phyloP scores from a whole-genome alignment of 2,329 filamentous ascomycete species.

The Alternaria ventricosa region DNA sequence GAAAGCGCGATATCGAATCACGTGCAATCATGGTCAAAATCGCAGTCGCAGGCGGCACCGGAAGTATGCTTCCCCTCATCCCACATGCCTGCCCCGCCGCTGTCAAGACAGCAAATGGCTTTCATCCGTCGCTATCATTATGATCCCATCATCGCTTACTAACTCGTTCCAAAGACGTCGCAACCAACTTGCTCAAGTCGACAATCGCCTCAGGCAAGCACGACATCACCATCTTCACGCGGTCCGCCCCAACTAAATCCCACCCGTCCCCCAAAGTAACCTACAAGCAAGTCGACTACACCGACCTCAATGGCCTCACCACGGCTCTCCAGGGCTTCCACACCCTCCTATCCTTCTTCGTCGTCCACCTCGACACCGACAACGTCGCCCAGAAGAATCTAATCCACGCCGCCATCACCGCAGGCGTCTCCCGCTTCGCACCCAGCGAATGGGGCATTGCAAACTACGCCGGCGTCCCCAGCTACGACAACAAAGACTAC shows the following conservation, averaged over 20 bases:
- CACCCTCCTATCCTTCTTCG: slow-evolving; percentile 55
- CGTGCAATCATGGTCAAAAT: slow-evolving; percentile 40
- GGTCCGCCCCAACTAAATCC: slow-evolving; percentile 40
- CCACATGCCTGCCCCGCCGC: not conserved
- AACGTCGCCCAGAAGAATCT: slow-evolving; percentile 38
- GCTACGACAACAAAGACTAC: slow-evolving; percentile 60
- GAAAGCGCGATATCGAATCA: not conserved
- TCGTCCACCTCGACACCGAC: slow-evolving; percentile 34
- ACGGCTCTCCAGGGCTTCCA: slow-evolving; percentile 55
- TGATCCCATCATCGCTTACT: no score
- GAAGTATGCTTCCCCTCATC: slow-evolving; percentile 32
- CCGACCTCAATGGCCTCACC: slow-evolving; percentile 47
- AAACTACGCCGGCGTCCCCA: slow-evolving; percentile 49
- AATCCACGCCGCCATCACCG: slow-evolving; percentile 40
- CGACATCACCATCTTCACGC: slow-evolving; percentile 59
- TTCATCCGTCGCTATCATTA: no score
- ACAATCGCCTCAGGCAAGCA: slow-evolving; percentile 59
- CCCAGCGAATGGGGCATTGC: slow-evolving; percentile 42
- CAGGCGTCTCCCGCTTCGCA: slow-evolving; percentile 38
- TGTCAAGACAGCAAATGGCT: not conserved
- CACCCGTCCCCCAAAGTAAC: slow-evolving; percentile 37
- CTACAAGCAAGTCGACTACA: slow-evolving; percentile 57
- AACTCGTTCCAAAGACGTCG: slow-evolving; percentile 54
- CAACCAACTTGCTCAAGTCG: slow-evolving; percentile 59
- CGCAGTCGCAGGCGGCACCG: slow-evolving; percentile 46